Evolutionary conservation across 108 stramenopile species (phyloP).

Genomic region (Cylindrotheca closterium): DNA sequence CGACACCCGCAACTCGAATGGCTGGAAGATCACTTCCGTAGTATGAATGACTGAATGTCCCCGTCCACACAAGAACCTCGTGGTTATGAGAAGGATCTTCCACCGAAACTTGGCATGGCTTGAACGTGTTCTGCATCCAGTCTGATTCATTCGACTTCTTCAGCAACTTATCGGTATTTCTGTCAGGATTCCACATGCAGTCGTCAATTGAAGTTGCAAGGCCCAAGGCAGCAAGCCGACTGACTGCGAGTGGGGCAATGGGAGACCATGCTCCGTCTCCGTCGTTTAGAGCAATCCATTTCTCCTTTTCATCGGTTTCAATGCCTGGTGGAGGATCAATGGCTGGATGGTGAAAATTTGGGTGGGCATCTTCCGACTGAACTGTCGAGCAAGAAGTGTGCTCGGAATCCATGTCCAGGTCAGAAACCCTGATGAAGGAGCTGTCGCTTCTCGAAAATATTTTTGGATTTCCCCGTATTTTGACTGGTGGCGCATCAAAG

Average conservation of each 20-base stretch:
- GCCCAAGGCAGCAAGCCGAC: conserved; percentile 50
- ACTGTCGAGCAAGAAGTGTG: conserved; percentile 2
- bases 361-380: conserved; percentile 14
- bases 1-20: conserved; percentile 58
- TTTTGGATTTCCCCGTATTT: not conserved
- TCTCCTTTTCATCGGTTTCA: conserved; percentile 56
- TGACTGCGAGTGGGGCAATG: conserved; percentile 58
- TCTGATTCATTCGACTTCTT: conserved; percentile 10
- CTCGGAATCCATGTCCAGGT: conserved; percentile 32
- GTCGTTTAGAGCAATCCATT: conserved; percentile 70
- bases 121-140: conserved; percentile 30
- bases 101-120: conserved; percentile 4
- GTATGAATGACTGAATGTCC: conserved; percentile 58
- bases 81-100: not conserved
- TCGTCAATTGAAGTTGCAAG: conserved; percentile 41
- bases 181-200: conserved; percentile 59
- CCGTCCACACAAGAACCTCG: conserved; percentile 63
- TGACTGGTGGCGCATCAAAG: not conserved
- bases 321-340: conserved; percentile 64
- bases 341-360: conserved; percentile 48
- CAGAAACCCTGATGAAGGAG: conserved; percentile 40
- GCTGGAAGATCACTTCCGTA: conserved; percentile 75
- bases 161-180: conserved; percentile 40
- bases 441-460: conserved; percentile 11
- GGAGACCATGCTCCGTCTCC: conserved; percentile 57